Evolutionary conservation across 352 stramenopile species (phyloP), one percentile per base, ranked within the genome.

Genomic region (Phytophthora idaei): DNA sequence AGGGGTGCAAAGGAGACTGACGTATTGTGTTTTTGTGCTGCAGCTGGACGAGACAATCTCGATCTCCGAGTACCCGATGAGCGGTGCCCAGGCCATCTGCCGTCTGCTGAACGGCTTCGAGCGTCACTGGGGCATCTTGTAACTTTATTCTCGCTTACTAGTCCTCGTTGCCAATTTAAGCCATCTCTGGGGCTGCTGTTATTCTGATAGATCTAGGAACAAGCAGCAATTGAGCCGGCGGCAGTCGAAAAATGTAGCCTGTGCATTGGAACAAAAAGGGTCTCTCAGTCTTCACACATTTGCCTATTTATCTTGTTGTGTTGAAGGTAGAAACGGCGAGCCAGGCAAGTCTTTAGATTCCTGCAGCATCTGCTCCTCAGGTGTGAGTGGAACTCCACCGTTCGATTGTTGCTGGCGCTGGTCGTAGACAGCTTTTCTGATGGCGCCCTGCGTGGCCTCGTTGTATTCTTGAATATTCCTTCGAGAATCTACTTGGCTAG

Each of bases 361-460:
- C 45, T 98, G 81, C 36, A 99, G 67, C 27, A 99, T 90, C 41
- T 98, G 83, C 67, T 98, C 77, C 67, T 98, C 98, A 12, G 77
- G 69, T 71, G 97, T 98, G 36, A 88, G 90, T 2, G 95, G 98
- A n/a, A 96, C 87, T 17, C 90, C 73, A 7, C 95, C 93, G 61
- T 94, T 71, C 39, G 63, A 17, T 48, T 97, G 94, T 69, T 98
- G 97, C 74, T 99, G 97, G 41, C 92, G 82, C 73, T 98, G 90
- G 58, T 97, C 87, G 57, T 93, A 94, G 55, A 99, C 98, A 84
- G 99, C 99, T 71, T 99, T 99, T 70, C 99, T 97, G 46, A 99
- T 98, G 8, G 98, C 99, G 39, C 98, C 93, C 69, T 98, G 85
- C 7, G 97, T 99, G 48, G 97, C 95, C 9, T 90, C 92, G 76